These are phyloP conservation scores for Clarireedia hainanense DNA, from an alignment of 2,329 filamentous ascomycete genomes.

Conservation along the genomic window DNA sequence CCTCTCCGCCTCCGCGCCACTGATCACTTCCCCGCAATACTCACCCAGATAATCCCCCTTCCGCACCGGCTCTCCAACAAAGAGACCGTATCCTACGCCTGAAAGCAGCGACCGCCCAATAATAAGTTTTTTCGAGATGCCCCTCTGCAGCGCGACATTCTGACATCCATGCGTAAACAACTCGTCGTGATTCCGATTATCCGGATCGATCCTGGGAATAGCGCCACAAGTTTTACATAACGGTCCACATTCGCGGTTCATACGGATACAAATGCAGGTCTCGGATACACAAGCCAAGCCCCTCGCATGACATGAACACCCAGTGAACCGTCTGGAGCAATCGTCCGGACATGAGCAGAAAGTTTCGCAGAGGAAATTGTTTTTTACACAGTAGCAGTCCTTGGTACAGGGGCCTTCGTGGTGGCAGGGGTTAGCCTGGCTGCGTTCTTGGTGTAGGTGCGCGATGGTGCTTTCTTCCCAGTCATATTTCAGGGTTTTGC, in stretches of 20 bases:
- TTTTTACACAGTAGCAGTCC: conserved; percentile 55
- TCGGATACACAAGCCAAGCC: conserved; percentile 53
- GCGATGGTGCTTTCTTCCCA: conserved; percentile 21
- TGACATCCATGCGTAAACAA: conserved; percentile 55
- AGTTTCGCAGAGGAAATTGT: conserved; percentile 62
- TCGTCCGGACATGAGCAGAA: conserved; percentile 57
- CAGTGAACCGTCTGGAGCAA: conserved; percentile 58
- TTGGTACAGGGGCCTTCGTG: conserved; percentile 58
- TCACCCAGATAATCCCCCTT: conserved; percentile 70
- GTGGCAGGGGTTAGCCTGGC: conserved; percentile 48
- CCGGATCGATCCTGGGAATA: conserved; percentile 57
- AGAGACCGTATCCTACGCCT: conserved; percentile 66
- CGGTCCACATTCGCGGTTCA: conserved; percentile 75
- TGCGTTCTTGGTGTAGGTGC: conserved; percentile 27
- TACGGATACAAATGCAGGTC: conserved; percentile 62
- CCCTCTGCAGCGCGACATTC: conserved; percentile 66
- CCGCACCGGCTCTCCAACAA: conserved; percentile 38
- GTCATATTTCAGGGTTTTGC: conserved; percentile 17
- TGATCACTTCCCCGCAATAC: conserved; percentile 70
- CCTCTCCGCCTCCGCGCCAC: conserved; percentile 23
- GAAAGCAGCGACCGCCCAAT: conserved; percentile 63
- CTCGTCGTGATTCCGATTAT: conserved; percentile 52
- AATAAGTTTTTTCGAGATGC: conserved; percentile 55
- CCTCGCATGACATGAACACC: conserved; percentile 53
- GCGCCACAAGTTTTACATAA: conserved; percentile 67